A percentile compares a stretch with the other conserved stretches of the same genome.
Conservation (phyloP, 2,329 filamentous ascomycete species). For the Biscogniauxia marginata region DNA sequence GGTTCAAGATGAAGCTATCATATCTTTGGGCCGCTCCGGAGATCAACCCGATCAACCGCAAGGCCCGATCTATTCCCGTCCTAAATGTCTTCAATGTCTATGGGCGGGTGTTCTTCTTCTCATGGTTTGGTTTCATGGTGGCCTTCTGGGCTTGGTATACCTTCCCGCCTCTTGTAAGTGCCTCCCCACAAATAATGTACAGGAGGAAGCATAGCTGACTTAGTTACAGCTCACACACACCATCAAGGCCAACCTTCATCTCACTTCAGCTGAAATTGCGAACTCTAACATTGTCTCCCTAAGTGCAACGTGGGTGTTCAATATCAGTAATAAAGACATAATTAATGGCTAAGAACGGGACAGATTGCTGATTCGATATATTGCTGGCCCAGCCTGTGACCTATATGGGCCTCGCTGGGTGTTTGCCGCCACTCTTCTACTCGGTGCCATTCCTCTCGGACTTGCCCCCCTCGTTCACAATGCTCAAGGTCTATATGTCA, state of each 20-base stretch:
- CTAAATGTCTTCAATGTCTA: conserved; percentile 78
- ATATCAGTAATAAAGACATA: background rate
- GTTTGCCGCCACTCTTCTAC: conserved; percentile 73
- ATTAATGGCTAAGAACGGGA: background rate
- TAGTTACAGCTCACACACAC: conserved; percentile 61
- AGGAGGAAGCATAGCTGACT: conserved; percentile 15
- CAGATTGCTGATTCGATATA: conserved; percentile 70
- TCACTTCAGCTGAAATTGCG: conserved; percentile 69
- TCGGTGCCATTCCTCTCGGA: conserved; percentile 77
- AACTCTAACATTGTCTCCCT: conserved; percentile 92
- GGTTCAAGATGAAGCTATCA: conserved; percentile 33
- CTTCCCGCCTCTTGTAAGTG: conserved; percentile 75
- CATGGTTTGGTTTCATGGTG: conserved; percentile 54
- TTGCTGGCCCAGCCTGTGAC: conserved; percentile 84
- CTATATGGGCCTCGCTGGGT: conserved; percentile 76
- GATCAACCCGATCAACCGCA: conserved; percentile 80
- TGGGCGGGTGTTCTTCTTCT: conserved; percentile 85
- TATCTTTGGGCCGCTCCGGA: conserved; percentile 59
- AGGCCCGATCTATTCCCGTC: conserved; percentile 76
- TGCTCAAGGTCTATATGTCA: conserved; percentile 64
- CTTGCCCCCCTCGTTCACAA: conserved; percentile 75
- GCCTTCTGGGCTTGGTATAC: conserved; percentile 92
- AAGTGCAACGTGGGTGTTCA: conserved; percentile 56
- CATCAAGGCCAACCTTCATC: conserved; percentile 74
- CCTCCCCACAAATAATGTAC: background rate